phyloP scores from a whole-genome alignment of 1,139 yeast genomes.

The Yamadazyma dushanensis region DNA sequence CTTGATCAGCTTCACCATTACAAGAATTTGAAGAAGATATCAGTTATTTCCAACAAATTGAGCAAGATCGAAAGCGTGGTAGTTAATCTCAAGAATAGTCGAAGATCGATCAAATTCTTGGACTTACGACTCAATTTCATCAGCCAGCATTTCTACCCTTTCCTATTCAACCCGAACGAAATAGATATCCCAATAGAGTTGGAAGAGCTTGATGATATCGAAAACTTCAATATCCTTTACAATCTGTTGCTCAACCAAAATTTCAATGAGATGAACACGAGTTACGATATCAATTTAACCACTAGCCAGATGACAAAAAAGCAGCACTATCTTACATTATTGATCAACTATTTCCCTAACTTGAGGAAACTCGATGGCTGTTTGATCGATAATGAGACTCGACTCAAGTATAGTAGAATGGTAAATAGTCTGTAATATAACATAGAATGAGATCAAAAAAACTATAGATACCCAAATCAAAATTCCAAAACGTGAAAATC shows the following conservation, averaged over 20 bases:
- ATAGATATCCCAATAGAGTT: constrained; percentile 37
- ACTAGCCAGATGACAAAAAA: constrained; percentile 28
- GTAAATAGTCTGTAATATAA: not conserved
- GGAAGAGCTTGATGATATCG: constrained; percentile 47
- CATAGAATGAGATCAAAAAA: too few species aligned
- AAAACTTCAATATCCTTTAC: constrained; percentile 27
- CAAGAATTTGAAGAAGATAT: constrained; percentile 37
- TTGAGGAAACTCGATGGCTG: constrained; percentile 44
- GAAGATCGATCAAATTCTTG: constrained; percentile 36
- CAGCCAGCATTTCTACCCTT: constrained; percentile 51
- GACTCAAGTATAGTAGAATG: constrained; percentile 6
- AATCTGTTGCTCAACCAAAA: constrained; percentile 3
- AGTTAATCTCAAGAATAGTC: constrained; percentile 29
- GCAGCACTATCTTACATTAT: constrained; percentile 37
- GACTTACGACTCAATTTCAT: constrained; percentile 55
- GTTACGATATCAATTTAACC: constrained; percentile 19
- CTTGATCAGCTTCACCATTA: constrained; percentile 30
- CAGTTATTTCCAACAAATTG: constrained; percentile 48
- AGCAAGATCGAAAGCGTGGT: constrained; percentile 33
- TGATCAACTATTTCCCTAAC: constrained; percentile 35
- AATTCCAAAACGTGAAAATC: not conserved
- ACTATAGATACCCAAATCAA: too few species aligned
- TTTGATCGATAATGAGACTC: constrained; percentile 8
- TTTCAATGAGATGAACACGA: constrained; percentile 2
- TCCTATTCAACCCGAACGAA: constrained; percentile 51